Evolutionary conservation across 139 green algal genomes (phyloP).

Genomic region (Tetraselmis striata): DNA sequence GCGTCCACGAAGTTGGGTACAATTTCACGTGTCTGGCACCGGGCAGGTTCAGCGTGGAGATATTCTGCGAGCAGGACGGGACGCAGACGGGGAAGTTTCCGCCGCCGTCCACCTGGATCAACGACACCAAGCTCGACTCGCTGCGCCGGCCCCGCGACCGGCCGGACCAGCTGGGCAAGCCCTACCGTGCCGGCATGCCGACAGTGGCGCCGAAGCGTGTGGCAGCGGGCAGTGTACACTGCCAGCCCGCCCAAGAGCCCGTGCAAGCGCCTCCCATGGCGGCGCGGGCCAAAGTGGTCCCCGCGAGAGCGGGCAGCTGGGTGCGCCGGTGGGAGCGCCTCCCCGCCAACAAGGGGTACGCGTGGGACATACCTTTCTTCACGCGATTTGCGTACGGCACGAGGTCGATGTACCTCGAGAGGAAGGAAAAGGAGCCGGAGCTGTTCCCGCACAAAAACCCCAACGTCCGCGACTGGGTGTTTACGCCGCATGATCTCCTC

Average conservation of each 20-base stretch:
- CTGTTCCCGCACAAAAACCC: background rate
- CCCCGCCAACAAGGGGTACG: background rate
- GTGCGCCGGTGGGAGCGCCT: background rate
- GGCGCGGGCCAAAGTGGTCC: background rate
- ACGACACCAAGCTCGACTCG: background rate
- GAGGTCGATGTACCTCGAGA: background rate
- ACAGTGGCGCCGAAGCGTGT: background rate
- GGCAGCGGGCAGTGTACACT: too few species aligned
- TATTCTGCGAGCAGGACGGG: background rate
- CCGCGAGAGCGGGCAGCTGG: background rate
- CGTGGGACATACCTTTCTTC: background rate
- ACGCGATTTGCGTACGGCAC: background rate
- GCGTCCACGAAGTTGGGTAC: too few species aligned
- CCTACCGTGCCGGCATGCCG: background rate
- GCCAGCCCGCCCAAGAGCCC: too few species aligned
- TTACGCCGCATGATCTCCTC: background rate
- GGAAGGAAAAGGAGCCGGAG: background rate
- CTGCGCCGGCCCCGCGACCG: background rate
- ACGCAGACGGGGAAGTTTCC: background rate
- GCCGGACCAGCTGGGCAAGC: background rate
- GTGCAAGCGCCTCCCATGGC: background rate
- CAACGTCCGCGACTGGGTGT: background rate
- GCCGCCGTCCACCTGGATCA: background rate
- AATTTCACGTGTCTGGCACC: background rate
- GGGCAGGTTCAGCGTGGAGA: background rate